Base-by-base conservation (phyloP, 495 filamentous ascomycete species). In the Lasiosphaeria miniovina region DNA sequence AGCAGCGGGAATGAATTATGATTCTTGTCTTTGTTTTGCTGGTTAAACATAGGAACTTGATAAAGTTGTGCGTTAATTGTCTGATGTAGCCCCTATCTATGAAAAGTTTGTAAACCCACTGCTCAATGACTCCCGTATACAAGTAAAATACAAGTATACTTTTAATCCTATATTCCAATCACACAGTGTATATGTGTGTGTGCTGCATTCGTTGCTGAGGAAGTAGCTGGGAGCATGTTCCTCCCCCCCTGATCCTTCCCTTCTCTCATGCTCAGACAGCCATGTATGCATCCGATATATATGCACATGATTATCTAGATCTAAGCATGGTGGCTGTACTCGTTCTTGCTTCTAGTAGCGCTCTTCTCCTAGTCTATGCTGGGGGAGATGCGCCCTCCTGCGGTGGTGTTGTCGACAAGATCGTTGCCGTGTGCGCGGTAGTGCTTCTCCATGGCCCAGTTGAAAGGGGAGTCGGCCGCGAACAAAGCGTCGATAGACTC, bases 401-500 rank as follows among this genome's bases (percentile, higher is more conserved):
- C 17, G 32, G 6, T 17, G 38, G 43, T 40, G 24, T 15, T 57
- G 31, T 57, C 32, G 54, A 45, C 54, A 2, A 57, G 54, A 35
- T 49, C 45, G 40, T 57, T 45, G 6, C 61, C 61, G 40, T 56
- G 57, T 52, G 54, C 46, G 45, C 57, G 45, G 48, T 60, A 63
- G 36, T 58, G 56, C 36, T 56, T 58, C 36, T 63, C 61, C 61
- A 63, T 63, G 34, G 59, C 51, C 61, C 50, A 63, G 45, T 55
- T 38, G 57, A 60, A 63, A 36, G 61, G 61, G 17, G 38, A 60
- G 34, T 63, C 38, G 46, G 61, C 60, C 11, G 61, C 59, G 67
- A 90, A 90, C 68, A 90, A 86, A 56, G 75, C 77, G 61, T 90
- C 87, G 74, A 90, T 86, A 66, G 89, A 87, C 61, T 91, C 88